Evolutionary conservation across 441 rosid species (phyloP).

Genomic region (Iberis amara): DNA sequence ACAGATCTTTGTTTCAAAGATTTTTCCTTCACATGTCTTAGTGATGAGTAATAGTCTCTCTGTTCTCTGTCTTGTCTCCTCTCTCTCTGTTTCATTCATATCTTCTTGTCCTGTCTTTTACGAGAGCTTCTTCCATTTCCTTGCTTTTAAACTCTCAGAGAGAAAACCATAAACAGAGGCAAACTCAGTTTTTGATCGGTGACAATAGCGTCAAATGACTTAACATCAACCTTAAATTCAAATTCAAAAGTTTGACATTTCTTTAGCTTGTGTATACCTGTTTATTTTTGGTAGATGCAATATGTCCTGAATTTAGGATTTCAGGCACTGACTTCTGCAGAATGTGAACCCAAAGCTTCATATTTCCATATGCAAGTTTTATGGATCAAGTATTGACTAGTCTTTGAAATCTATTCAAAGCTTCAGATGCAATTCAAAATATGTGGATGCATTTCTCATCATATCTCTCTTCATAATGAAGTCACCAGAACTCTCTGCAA

Average conservation of each 20-base stretch:
- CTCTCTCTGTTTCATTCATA: conserved; percentile 20
- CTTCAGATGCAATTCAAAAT: not conserved
- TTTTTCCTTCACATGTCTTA: conserved; percentile 9
- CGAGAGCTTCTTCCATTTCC: conserved; percentile 21
- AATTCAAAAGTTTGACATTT: conserved; percentile 19
- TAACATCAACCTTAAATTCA: conserved; percentile 21
- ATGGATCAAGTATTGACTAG: conserved; percentile 10
- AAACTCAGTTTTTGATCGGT: conserved; percentile 24
- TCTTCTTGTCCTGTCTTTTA: conserved; percentile 26
- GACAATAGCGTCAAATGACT: conserved; percentile 24
- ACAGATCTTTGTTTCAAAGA: conserved; percentile 7
- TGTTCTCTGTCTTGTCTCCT: conserved; percentile 25
- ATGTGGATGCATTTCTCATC: conserved; percentile 20
- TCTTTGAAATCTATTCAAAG: conserved; percentile 4
- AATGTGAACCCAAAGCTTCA: conserved; percentile 19
- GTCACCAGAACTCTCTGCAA: conserved; percentile 46
- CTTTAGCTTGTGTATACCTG: conserved; percentile 18
- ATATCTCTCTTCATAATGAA: conserved; percentile 1
- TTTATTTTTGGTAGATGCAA: too few relatives aligned
- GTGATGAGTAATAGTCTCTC: conserved; percentile 18
- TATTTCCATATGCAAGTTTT: conserved; percentile 19
- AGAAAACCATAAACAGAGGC: conserved; percentile 21
- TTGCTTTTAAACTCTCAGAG: conserved; percentile 24
- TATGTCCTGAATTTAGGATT: not conserved
- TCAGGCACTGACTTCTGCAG: conserved; percentile 3